Percentiles rank a stretch among this genome's conserved stretches.
Conservation (phyloP, 148 eudicot species). For the Tetragonia tetragonoides region DNA sequence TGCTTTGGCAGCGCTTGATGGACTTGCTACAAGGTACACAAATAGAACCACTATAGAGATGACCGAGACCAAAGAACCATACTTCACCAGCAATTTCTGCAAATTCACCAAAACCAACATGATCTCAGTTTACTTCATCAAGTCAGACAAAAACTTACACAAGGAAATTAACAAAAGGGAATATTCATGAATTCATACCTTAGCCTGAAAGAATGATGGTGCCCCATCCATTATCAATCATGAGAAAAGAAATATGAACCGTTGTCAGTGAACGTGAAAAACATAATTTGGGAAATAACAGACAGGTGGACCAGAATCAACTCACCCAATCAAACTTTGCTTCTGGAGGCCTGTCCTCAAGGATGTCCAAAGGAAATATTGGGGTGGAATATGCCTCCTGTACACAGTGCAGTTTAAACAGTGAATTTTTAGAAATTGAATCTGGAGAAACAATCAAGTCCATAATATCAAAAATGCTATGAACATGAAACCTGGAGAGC, state of each 20-base stretch:
- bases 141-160: background rate
- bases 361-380: conserved; percentile 68
- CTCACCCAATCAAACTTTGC: conserved; percentile 71
- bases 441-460: background rate
- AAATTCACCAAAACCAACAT: conserved; percentile 1
- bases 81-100: conserved; percentile 85
- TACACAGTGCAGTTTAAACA: background rate
- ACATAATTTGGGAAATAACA: background rate
- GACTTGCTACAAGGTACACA: conserved; percentile 66
- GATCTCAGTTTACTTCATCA: background rate
- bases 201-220: conserved; percentile 44
- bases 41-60: conserved; percentile 60
- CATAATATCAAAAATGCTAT: background rate
- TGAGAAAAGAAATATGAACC: conserved; percentile 21
- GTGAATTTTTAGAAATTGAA: background rate
- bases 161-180: background rate
- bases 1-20: conserved; percentile 72
- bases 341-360: conserved; percentile 76
- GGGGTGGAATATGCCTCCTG: conserved; percentile 91
- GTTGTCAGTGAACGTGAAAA: conserved; percentile 22
- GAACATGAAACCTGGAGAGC: conserved; percentile 66
- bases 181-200: conserved; percentile 41
- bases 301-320: background rate
- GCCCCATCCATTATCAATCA: conserved; percentile 32
- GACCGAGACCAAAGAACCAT: conserved; percentile 78